Conservation (phyloP, 2,329 filamentous ascomycete genomes). For the Colletotrichum cordylinicola region DNA sequence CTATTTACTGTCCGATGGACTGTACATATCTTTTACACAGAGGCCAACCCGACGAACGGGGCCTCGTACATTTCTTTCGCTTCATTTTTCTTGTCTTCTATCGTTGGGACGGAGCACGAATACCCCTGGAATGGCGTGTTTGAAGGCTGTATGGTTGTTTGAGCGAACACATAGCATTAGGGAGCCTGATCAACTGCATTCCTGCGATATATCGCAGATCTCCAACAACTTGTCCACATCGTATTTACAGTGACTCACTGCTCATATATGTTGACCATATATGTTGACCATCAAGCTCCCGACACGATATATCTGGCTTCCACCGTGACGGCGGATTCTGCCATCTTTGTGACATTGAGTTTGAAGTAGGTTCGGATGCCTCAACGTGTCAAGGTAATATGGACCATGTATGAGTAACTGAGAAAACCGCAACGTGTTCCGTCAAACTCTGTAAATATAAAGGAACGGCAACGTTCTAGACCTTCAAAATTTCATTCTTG, state of each 20-base stretch:
- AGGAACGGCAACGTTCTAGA: background rate
- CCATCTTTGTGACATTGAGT: background rate
- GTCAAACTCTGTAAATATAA: background rate
- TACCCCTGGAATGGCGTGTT: constrained; percentile 23
- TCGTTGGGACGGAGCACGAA: constrained; percentile 16
- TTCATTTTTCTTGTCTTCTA: constrained; percentile 1
- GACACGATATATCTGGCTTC: background rate
- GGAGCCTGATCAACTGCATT: constrained; percentile 23
- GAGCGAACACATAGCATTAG: constrained; percentile 23
- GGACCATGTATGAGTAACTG: background rate
- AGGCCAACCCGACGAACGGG: background rate
- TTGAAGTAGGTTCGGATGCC: background rate
- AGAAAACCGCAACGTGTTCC: background rate
- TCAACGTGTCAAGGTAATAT: background rate
- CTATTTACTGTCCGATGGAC: constrained; percentile 19
- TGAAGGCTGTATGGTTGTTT: constrained; percentile 20
- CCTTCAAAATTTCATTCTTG: background rate
- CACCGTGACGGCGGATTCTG: background rate
- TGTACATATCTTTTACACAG: constrained; percentile 22
- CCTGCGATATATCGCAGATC: constrained; percentile 22
- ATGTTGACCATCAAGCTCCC: background rate
- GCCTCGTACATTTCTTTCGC: constrained; percentile 15
- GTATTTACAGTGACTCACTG: background rate
- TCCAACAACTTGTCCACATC: background rate
- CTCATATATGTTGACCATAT: background rate